Evolutionary conservation across 495 filamentous ascomycete genomes (phyloP).

Genomic region (Hyaloscypha hepaticicola): DNA sequence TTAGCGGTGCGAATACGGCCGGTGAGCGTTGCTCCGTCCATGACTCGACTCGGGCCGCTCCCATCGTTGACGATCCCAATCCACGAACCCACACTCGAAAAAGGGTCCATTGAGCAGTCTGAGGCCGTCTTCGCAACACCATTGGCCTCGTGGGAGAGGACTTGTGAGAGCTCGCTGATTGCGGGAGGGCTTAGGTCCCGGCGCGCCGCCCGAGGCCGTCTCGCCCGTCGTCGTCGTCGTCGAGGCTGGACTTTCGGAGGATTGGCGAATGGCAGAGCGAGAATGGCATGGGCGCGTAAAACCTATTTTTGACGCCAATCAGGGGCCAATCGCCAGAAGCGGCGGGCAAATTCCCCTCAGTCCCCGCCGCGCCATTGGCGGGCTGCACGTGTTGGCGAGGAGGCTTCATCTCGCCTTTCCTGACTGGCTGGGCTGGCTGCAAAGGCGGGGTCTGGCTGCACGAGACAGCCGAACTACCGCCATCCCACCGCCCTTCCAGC

Average conservation of each 20-base stretch:
- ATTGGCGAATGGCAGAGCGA: conserved; percentile 19
- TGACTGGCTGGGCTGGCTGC: conserved; percentile 13
- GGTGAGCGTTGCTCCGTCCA: not conserved
- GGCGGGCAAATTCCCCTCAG: not conserved
- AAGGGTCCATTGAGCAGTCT: conserved; percentile 8
- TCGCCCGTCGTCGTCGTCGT: not conserved
- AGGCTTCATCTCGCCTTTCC: conserved; percentile 1
- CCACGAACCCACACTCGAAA: conserved; percentile 1
- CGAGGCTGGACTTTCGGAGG: conserved; percentile 6
- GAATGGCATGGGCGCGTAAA: conserved; percentile 23
- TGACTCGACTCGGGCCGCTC: conserved; percentile 25
- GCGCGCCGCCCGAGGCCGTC: not conserved
- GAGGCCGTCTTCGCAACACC: not conserved
- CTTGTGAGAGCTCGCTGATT: not conserved
- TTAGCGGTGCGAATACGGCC: conserved; percentile 9
- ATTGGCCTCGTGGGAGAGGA: conserved; percentile 12
- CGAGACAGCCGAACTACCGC: conserved; percentile 12
- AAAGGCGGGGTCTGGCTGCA: conserved; percentile 17
- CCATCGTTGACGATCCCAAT: conserved; percentile 14
- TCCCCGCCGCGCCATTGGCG: conserved; percentile 3
- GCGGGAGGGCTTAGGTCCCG: no score
- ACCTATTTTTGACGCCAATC: conserved; percentile 11
- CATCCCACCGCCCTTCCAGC: conserved; percentile 13
- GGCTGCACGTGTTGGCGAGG: conserved; percentile 1
- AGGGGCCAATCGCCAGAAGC: not conserved